Conservation (phyloP, 2,329 filamentous ascomycete genomes). For the Trichoderma afroharzianum region DNA sequence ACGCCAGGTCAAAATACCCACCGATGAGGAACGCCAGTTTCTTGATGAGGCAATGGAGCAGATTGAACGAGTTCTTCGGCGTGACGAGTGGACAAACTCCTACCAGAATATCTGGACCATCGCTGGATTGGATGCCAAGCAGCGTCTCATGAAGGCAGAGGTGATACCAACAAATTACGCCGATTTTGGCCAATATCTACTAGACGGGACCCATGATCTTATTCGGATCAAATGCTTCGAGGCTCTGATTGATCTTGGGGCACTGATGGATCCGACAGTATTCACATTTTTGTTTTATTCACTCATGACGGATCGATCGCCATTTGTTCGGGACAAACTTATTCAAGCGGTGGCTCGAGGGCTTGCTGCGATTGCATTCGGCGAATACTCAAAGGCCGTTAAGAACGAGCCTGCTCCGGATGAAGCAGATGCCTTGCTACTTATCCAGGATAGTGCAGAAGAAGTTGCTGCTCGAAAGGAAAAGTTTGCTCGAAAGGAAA, state of each 20-base stretch:
- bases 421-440: conserved; percentile 37
- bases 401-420: conserved; percentile 38
- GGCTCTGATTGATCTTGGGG: conserved; percentile 60
- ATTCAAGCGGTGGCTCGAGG: conserved; percentile 58
- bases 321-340: conserved; percentile 57
- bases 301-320: conserved; percentile 60
- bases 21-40: conserved; percentile 46
- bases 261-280: conserved; percentile 52
- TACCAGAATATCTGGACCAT: conserved; percentile 66
- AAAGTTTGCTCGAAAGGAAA: conserved; percentile 62
- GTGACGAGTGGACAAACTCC: conserved; percentile 66
- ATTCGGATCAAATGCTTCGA: conserved; percentile 66
- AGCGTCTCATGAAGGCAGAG: conserved; percentile 60
- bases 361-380: conserved; percentile 61
- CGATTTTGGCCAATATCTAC: conserved; percentile 61
- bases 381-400: conserved; percentile 50
- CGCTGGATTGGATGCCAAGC: conserved; percentile 59
- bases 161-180: conserved; percentile 52
- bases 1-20: conserved; percentile 43
- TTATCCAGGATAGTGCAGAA: conserved; percentile 41
- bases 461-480: conserved; percentile 58
- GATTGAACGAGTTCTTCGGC: conserved; percentile 63
- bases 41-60: conserved; percentile 55
- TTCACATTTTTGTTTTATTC: conserved; percentile 55
- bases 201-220: conserved; percentile 59